A percentile compares a stretch with the other conserved stretches of the same genome.
Evolutionary conservation across 768 basidiomycete genomes (phyloP).

Genomic region (Rhizopogon salebrosus): DNA sequence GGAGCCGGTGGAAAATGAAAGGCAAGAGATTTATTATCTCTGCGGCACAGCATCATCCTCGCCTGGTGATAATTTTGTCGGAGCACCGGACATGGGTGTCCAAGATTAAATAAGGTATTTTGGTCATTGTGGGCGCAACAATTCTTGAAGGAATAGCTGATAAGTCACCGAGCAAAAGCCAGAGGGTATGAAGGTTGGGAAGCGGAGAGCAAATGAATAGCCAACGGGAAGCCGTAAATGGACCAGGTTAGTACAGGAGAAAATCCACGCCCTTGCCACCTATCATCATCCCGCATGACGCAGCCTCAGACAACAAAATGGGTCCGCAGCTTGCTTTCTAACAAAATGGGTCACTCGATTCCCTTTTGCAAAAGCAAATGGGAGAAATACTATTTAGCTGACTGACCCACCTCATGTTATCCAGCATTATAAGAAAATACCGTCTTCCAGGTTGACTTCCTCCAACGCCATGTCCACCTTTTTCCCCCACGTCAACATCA

Average conservation of each 20-base stretch:
- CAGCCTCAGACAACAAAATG: slow-evolving; percentile 1
- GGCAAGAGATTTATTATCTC: not conserved
- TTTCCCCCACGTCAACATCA: slow-evolving; percentile 25
- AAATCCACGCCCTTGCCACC: not conserved
- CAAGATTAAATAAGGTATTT: not conserved
- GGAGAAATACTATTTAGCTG: not conserved
- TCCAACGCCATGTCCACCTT: slow-evolving; percentile 8
- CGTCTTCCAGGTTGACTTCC: not conserved
- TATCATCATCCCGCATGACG: not conserved
- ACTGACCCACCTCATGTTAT: slow-evolving; percentile 6
- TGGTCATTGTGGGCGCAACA: not conserved
- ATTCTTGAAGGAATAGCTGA: not conserved
- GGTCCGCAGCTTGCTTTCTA: not conserved
- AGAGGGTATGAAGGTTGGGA: not conserved
- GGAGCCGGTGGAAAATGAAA: no score
- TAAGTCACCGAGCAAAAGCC: not conserved
- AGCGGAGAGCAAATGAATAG: not conserved
- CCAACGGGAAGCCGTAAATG: not conserved
- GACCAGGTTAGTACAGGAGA: slow-evolving; percentile 2
- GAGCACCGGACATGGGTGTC: not conserved
- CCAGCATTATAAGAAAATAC: not conserved
- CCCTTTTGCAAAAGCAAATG: not conserved
- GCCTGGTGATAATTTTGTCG: not conserved
- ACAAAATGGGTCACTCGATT: not conserved
- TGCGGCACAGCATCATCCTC: not conserved